Percentiles rank a stretch among this genome's conserved stretches.
Conservation (phyloP, 139 green algal species). For the Pleodorina starrii region DNA sequence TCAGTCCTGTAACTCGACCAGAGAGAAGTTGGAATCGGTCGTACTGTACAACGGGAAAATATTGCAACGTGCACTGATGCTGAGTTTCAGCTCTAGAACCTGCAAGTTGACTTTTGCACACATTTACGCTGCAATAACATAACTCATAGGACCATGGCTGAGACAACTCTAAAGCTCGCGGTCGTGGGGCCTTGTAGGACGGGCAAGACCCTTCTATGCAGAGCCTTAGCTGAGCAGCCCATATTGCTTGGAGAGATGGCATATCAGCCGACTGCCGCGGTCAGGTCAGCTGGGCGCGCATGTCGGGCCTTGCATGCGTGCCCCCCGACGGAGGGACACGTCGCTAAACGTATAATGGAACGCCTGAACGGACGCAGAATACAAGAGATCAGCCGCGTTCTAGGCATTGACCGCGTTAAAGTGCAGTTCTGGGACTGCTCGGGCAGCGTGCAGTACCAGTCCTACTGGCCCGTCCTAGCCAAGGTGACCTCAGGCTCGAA, state of each 20-base stretch:
- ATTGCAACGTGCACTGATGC: too few species aligned
- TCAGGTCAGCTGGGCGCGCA: constrained; percentile 58
- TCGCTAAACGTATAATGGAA: too few species aligned
- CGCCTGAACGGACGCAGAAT: constrained; percentile 59
- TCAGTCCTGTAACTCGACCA: too few species aligned
- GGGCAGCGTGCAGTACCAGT: constrained; percentile 63
- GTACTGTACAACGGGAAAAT: too few species aligned
- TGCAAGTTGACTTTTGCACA: too few species aligned
- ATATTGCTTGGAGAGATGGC: constrained; percentile 53
- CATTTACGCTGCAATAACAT: too few species aligned
- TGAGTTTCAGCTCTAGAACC: too few species aligned
- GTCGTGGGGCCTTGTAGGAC: constrained; percentile 63
- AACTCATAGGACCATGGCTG: constrained; percentile 45
- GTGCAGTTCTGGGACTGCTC: constrained; percentile 76
- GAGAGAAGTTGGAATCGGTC: too few species aligned
- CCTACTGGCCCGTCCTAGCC: constrained; percentile 65
- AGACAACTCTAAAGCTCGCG: constrained; percentile 63
- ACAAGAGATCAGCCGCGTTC: constrained; percentile 63
- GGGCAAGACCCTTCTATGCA: constrained; percentile 70
- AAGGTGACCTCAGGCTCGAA: constrained; percentile 54
- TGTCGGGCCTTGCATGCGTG: background rate
- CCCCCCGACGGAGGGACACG: too few species aligned
- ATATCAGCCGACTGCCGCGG: constrained; percentile 66
- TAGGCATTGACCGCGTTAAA: constrained; percentile 66
- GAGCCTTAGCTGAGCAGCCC: constrained; percentile 66